Base-by-base conservation (phyloP, 306 rosid species). In the Cucumis hystrix region DNA sequence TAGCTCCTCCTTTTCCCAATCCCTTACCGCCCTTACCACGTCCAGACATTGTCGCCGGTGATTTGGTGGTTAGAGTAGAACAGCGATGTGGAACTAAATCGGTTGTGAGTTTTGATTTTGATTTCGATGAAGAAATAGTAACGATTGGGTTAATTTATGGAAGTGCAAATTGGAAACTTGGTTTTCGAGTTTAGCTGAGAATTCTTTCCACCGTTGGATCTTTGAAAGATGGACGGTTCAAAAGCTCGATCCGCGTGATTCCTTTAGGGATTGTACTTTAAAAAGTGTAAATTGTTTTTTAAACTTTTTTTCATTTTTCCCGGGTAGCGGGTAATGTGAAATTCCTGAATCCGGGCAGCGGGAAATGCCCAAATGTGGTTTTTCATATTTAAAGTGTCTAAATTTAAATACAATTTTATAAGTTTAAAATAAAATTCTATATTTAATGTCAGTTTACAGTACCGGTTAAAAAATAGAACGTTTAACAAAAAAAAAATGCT, bases 1-100 rank as follows among this genome's bases (percentile, higher is more conserved):
- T 87, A 0, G 91, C 91, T 47, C 91, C 91, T 40, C 91, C 91
- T 33, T 87, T 87, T 30, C 91, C 91, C 80, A 85, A 76, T 0
- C 91, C 91, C 87, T 87, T 87, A 40, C 91, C 91, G 2, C 91
- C 91, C 83, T 87, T 87, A 9, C 91, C 91, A 4, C 87, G 91
- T 0, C 91, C 91, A 1, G 91, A 85, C 91, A 87, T 87, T 81
- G 61, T 74, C 49, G 14, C 18, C 4, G 30, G 1, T 12, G 47
- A 68, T 3, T 43, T 6, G 6, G 4, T 18, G 11, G 45, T 11
- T 6, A 2, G 40, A 61, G 1, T 6, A 2, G 67, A 61, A 28
- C 40, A 28, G 40, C 39, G 6, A 0, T 3, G 40, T 11, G 37
- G 20, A 14, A 54, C 5, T 3, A 0, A 6, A 18, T 11, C 6